These are phyloP conservation scores for Solanum sejunctum DNA, from an alignment of 257 asterid genomes.

Conservation along the genomic window DNA sequence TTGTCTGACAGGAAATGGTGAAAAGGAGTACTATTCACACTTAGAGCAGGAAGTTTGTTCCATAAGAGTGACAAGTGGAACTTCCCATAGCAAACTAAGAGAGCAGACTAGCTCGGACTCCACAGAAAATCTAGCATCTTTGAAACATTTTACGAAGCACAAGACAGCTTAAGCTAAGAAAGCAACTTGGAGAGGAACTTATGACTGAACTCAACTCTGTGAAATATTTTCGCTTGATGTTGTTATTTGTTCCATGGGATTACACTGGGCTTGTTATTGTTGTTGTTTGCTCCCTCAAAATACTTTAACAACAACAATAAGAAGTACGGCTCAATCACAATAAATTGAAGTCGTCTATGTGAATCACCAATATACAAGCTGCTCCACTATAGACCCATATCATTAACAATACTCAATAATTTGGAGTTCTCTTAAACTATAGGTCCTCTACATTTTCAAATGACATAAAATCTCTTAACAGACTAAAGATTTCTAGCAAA, in stretches of 20 bases:
- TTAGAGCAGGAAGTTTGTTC: not conserved
- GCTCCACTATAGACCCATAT: not conserved
- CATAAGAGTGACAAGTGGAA: not conserved
- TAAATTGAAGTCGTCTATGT: not conserved
- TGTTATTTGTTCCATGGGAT: not conserved
- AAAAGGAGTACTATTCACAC: not conserved
- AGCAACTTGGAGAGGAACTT: not conserved
- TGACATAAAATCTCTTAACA: not conserved
- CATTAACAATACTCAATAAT: not conserved
- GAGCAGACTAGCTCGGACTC: not conserved
- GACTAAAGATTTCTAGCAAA: not conserved
- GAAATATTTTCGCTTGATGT: not conserved
- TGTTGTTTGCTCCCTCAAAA: not conserved
- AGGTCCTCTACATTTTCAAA: not conserved
- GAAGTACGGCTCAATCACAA: not conserved
- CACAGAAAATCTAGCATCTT: not conserved
- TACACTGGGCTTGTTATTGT: not conserved
- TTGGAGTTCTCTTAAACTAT: not conserved
- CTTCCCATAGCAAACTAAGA: not conserved
- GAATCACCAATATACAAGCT: not conserved
- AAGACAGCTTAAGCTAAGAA: not conserved
- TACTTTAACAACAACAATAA: not conserved
- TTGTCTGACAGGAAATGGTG: not conserved
- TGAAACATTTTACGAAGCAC: not conserved
- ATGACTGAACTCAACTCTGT: not conserved